These are phyloP conservation scores for Penicillium macrosclerotiorum DNA, from an alignment of 495 filamentous ascomycete species.

Conservation along the genomic window DNA sequence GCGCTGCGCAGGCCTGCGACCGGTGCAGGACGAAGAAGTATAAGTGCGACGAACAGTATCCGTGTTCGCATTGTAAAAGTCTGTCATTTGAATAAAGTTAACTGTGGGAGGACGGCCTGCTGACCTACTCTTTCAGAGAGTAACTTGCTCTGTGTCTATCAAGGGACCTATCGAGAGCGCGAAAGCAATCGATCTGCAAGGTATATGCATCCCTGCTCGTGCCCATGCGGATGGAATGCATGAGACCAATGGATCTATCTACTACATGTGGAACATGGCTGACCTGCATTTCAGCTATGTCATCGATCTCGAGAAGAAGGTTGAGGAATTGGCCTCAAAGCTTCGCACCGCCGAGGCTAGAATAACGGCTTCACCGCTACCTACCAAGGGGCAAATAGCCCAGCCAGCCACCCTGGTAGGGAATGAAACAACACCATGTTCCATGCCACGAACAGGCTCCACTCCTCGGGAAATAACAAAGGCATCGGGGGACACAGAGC, in stretches of 20 bases:
- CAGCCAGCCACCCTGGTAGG: constrained; percentile 4
- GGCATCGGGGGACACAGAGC: constrained; percentile 9
- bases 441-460: constrained; percentile 23
- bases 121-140: constrained; percentile 25
- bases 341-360: constrained; percentile 26
- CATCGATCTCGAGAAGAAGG: constrained; percentile 34
- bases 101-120: background rate
- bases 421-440: constrained; percentile 30
- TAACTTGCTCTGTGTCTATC: constrained; percentile 32
- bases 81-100: background rate
- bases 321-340: constrained; percentile 34
- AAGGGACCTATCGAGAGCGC: constrained; percentile 36
- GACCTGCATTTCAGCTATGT: constrained; percentile 31
- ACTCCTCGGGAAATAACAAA: constrained; percentile 23
- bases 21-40: constrained; percentile 44
- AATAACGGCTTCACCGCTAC: constrained; percentile 12
- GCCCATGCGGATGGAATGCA: background rate
- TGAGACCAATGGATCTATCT: background rate
- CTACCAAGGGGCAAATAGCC: constrained; percentile 3
- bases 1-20: constrained; percentile 42
- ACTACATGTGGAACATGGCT: background rate
- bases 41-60: constrained; percentile 44
- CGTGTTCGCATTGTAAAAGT: constrained; percentile 43
- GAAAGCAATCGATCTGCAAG: constrained; percentile 36
- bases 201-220: constrained; percentile 13